A percentile compares a stretch with the other conserved stretches of the same genome.
Evolutionary conservation across 345 rosid genomes (phyloP).

Genomic region (Acer saccharum): DNA sequence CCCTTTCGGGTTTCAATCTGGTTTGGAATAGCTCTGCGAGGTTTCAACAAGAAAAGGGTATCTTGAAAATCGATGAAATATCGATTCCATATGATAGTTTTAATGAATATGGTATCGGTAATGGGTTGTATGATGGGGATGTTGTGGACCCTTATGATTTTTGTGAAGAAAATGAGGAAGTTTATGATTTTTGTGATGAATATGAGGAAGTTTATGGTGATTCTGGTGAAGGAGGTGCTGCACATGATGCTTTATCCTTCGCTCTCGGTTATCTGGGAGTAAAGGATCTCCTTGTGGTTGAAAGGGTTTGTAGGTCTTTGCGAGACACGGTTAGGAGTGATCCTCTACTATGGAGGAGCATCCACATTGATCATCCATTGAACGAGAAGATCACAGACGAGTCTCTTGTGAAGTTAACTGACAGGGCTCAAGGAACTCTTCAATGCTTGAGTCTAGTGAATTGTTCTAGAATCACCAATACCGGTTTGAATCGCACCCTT

Average conservation of each 20-base stretch:
- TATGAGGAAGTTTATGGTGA: slow-evolving; percentile 20
- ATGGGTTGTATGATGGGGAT: slow-evolving; percentile 23
- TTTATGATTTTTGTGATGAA: slow-evolving; percentile 28
- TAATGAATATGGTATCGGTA: slow-evolving; percentile 26
- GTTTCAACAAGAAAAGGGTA: slow-evolving; percentile 43
- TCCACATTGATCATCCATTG: slow-evolving; percentile 73
- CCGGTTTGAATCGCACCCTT: slow-evolving; percentile 57
- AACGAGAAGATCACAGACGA: slow-evolving; percentile 86
- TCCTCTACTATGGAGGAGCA: slow-evolving; percentile 66
- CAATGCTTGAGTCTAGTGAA: slow-evolving; percentile 73
- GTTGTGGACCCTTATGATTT: slow-evolving; percentile 29
- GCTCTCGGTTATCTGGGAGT: slow-evolving; percentile 67
- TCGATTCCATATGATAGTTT: slow-evolving; percentile 20
- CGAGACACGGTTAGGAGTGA: slow-evolving; percentile 55
- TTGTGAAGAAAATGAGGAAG: slow-evolving; percentile 25
- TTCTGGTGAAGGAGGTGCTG: slow-evolving; percentile 39
- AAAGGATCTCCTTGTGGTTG: slow-evolving; percentile 71
- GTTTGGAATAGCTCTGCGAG: slow-evolving; percentile 76
- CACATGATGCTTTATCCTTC: slow-evolving; percentile 60
- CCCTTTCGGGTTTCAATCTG: slow-evolving; percentile 76
- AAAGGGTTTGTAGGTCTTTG: slow-evolving; percentile 67
- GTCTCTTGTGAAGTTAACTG: slow-evolving; percentile 58
- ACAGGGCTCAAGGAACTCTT: slow-evolving; percentile 73
- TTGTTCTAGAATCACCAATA: slow-evolving; percentile 71
- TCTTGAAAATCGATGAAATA: slow-evolving; percentile 16